A percentile compares a stretch with the other conserved stretches of the same genome.
Conservation (phyloP, 1,284 basidiomycete genomes). For the Flammula alnicola region DNA sequence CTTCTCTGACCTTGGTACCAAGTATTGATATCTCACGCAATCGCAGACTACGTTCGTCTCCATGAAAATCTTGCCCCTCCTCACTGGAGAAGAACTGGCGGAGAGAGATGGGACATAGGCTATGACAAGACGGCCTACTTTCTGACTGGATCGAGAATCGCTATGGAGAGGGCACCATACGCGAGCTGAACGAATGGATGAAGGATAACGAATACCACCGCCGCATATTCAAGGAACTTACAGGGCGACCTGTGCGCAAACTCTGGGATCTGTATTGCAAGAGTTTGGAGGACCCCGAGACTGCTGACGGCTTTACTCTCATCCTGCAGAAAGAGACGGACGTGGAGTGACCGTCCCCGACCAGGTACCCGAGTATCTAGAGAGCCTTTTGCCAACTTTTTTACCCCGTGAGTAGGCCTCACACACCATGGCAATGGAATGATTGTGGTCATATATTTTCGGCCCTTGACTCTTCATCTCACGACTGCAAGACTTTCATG, state of each 20-base stretch:
- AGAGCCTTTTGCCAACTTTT: too few relatives aligned
- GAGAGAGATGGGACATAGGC: slow-evolving; percentile 70
- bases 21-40: not conserved
- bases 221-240: slow-evolving; percentile 54
- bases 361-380: too few relatives aligned
- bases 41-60: slow-evolving; percentile 70
- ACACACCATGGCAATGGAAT: too few relatives aligned
- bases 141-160: slow-evolving; percentile 70
- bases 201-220: slow-evolving; percentile 52
- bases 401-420: too few relatives aligned
- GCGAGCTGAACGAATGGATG: slow-evolving; percentile 59
- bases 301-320: slow-evolving; percentile 1
- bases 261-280: slow-evolving; percentile 62
- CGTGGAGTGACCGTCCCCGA: not conserved
- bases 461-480: too few relatives aligned
- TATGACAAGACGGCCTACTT: slow-evolving; percentile 75
- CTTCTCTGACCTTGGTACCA: not conserved
- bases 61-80: slow-evolving; percentile 61
- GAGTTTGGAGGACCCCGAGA: slow-evolving; percentile 32
- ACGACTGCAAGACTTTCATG: too few relatives aligned
- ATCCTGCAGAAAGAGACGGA: not conserved
- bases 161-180: slow-evolving; percentile 56
- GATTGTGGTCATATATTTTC: too few relatives aligned
- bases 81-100: slow-evolving; percentile 57
- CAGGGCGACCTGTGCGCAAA: slow-evolving; percentile 53